phyloP scores from a whole-genome alignment of 2,329 filamentous ascomycete genomes.

The Tolypocladium paradoxum region DNA sequence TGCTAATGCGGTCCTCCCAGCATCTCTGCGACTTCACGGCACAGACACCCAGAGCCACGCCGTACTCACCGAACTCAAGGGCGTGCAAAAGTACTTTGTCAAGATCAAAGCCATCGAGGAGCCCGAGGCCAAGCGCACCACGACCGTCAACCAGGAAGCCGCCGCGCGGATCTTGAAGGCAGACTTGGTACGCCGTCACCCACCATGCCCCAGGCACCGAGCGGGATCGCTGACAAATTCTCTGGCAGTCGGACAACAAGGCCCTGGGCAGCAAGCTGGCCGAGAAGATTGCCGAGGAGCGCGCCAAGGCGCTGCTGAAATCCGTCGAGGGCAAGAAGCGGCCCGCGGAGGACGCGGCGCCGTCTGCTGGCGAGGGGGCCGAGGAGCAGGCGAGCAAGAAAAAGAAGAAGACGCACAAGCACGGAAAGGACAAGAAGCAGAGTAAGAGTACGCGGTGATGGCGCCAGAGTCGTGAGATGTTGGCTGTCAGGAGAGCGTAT shows the following conservation, averaged over 20 bases:
- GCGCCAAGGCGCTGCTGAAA: slow-evolving; percentile 39
- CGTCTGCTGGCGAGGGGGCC: slow-evolving; percentile 9
- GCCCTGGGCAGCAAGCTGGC: slow-evolving; percentile 39
- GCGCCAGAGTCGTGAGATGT: neutral
- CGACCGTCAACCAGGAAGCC: slow-evolving; percentile 60
- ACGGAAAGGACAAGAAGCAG: slow-evolving; percentile 11
- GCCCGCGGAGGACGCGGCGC: slow-evolving; percentile 20
- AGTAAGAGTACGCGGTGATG: slow-evolving; percentile 1
- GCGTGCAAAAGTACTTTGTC: slow-evolving; percentile 82
- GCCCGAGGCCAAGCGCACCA: slow-evolving; percentile 40
- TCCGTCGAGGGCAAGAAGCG: slow-evolving; percentile 35
- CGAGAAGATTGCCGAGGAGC: slow-evolving; percentile 46
- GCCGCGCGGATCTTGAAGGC: slow-evolving; percentile 74
- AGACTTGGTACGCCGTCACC: slow-evolving; percentile 49
- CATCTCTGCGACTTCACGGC: slow-evolving; percentile 68
- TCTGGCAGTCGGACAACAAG: slow-evolving; percentile 36
- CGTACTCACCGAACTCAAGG: slow-evolving; percentile 73
- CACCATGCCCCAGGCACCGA: neutral
- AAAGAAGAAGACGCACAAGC: slow-evolving; percentile 22
- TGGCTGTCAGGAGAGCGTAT: neutral
- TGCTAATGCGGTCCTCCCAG: slow-evolving; percentile 17
- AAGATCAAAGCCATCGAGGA: slow-evolving; percentile 77
- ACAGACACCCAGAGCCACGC: slow-evolving; percentile 74
- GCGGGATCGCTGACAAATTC: slow-evolving; percentile 3
- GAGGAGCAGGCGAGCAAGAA: slow-evolving; percentile 16